Conservation (phyloP, 2,329 filamentous ascomycete species). For the Aspergillus phoenicis region DNA sequence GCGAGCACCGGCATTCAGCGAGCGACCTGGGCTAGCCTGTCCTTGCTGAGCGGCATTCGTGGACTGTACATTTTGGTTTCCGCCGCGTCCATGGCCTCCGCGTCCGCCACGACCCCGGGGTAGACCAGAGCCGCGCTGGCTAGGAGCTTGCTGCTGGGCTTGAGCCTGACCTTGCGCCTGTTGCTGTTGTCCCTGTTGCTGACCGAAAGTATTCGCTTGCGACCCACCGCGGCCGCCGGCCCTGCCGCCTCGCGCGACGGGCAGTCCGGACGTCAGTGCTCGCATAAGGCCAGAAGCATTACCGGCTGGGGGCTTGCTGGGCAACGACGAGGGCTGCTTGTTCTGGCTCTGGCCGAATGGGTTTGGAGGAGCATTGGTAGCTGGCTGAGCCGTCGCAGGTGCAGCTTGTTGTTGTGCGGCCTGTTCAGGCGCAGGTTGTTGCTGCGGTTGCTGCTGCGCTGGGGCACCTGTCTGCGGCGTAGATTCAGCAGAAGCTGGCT, state of each 20-base stretch:
- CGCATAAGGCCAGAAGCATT: conserved; percentile 46
- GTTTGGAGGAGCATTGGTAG: conserved; percentile 22
- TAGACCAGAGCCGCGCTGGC: conserved; percentile 41
- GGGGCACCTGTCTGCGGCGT: conserved; percentile 20
- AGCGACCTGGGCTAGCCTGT: conserved; percentile 33
- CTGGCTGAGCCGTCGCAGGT: conserved; percentile 16
- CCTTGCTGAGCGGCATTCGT: conserved; percentile 30
- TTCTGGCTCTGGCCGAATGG: conserved; percentile 34
- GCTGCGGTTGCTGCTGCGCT: conserved; percentile 19
- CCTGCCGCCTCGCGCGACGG: conserved; percentile 47
- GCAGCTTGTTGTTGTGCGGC: conserved; percentile 24
- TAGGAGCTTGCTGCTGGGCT: conserved; percentile 20
- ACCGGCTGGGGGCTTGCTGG: conserved; percentile 38
- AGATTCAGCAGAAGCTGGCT: conserved; percentile 16
- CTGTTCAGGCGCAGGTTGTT: conserved; percentile 17
- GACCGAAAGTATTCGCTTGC: conserved; percentile 33
- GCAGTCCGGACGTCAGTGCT: conserved; percentile 49
- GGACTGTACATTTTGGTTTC: conserved; percentile 47
- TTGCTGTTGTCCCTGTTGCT: conserved; percentile 26
- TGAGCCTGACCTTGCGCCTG: conserved; percentile 28
- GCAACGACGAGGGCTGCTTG: conserved; percentile 31
- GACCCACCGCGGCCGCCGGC: conserved; percentile 43
- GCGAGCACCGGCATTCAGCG: conserved; percentile 53
- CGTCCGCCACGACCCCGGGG: conserved; percentile 51
- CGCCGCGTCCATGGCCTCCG: conserved; percentile 38